Conservation (phyloP, 352 stramenopile species). For the Pythium myriotylum region DNA sequence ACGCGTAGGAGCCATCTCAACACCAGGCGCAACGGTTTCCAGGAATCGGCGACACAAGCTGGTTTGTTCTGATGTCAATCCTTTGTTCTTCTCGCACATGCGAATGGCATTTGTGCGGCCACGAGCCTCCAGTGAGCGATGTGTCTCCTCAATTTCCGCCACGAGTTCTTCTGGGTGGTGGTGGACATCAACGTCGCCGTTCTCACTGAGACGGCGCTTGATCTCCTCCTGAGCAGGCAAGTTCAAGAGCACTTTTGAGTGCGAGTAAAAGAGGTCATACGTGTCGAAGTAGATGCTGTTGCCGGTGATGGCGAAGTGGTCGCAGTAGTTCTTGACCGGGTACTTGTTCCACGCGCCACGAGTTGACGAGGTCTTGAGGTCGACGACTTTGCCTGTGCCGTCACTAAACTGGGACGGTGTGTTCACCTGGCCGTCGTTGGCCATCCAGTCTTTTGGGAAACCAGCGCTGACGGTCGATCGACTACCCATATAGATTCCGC, state of each 20-base stretch:
- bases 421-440: no score
- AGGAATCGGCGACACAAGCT: no score
- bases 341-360: neutral
- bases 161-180: slow-evolving; percentile 5
- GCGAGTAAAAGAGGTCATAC: slow-evolving; percentile 8
- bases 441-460: no score
- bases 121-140: slow-evolving; percentile 3
- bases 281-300: slow-evolving; percentile 19
- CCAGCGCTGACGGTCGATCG: no score
- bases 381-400: no score
- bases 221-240: slow-evolving; percentile 13
- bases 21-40: no score
- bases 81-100: no score
- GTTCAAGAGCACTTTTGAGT: slow-evolving; percentile 1
- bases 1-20: no score
- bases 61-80: no score
- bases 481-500: no score
- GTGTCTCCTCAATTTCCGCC: neutral
- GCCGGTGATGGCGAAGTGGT: slow-evolving; percentile 2
- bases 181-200: neutral
- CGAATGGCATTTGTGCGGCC: neutral
- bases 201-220: slow-evolving; percentile 4
- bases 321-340: neutral
- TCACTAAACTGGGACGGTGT: no score
- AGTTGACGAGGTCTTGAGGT: neutral